Percentiles rank a stretch among this genome's conserved stretches.
phyloP scores from a whole-genome alignment of 352 stramenopile species.

The Paralagenidium karlingii region DNA sequence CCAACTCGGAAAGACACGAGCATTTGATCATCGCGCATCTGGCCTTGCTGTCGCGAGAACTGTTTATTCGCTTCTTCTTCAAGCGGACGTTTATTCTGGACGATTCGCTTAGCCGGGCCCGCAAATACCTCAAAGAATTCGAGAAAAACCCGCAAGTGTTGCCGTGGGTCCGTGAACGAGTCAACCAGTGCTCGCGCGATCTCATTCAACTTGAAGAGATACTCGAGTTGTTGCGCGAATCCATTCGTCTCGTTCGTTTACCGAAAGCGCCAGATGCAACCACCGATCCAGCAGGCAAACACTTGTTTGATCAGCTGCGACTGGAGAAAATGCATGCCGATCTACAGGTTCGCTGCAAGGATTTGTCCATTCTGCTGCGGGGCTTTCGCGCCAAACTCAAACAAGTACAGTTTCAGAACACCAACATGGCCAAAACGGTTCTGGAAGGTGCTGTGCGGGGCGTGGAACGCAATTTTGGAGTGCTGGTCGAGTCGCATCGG shows the following conservation, averaged over 20 bases:
- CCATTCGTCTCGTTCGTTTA: constrained; percentile 85
- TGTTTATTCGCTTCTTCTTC: constrained; percentile 93
- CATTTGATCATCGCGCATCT: constrained; percentile 89
- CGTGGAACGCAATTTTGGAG: constrained; percentile 47
- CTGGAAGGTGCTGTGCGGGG: constrained; percentile 44
- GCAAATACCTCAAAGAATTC: constrained; percentile 86
- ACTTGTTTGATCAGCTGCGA: constrained; percentile 90
- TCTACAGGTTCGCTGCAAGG: constrained; percentile 85
- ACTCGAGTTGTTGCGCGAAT: constrained; percentile 90
- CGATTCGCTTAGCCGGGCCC: constrained; percentile 90
- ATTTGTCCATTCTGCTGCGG: constrained; percentile 88
- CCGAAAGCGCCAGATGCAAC: too few relatives aligned
- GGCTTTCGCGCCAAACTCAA: constrained; percentile 86
- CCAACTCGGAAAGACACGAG: constrained; percentile 88
- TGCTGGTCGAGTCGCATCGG: constrained; percentile 38
- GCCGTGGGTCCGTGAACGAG: constrained; percentile 75
- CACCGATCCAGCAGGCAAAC: constrained; percentile 64
- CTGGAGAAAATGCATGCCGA: constrained; percentile 48
- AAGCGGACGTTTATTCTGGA: constrained; percentile 94
- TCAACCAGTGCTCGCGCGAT: constrained; percentile 89
- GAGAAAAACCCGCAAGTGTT: constrained; percentile 87
- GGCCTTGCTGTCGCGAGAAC: constrained; percentile 83
- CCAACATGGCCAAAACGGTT: constrained; percentile 61
- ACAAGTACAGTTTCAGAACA: constrained; percentile 68
- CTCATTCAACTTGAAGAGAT: constrained; percentile 95